Evolutionary conservation across 163 green algal genomes (phyloP).

Genomic region (Picocystis sp.): DNA sequence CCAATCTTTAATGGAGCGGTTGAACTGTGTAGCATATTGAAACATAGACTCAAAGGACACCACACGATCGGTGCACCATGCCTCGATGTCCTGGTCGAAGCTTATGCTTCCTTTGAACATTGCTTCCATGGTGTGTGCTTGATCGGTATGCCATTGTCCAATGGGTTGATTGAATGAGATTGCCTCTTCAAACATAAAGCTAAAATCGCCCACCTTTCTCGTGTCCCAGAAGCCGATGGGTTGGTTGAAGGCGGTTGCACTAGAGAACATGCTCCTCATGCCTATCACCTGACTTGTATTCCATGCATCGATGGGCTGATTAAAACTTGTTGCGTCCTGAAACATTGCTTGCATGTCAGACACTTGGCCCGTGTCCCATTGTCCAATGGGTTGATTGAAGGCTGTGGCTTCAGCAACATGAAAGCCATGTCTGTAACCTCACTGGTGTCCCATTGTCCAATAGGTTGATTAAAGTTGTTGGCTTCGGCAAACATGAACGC

Average conservation of each 20-base stretch:
- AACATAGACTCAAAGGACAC: too few relatives aligned
- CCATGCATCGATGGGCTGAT: too few relatives aligned
- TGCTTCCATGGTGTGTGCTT: neutral
- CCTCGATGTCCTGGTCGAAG: too few relatives aligned
- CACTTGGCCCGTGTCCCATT: too few relatives aligned
- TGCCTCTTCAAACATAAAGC: constrained; percentile 8
- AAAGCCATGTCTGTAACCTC: too few relatives aligned
- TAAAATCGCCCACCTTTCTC: constrained; percentile 8
- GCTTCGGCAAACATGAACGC: too few relatives aligned
- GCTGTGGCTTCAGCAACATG: constrained; percentile 3
- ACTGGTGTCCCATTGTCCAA: too few relatives aligned
- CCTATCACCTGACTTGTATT: too few relatives aligned
- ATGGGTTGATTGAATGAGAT: constrained; percentile 10
- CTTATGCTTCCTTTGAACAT: neutral
- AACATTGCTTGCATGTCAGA: constrained; percentile 4
- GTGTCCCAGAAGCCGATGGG: constrained; percentile 5
- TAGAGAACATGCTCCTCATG: constrained; percentile 13
- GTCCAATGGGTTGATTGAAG: neutral
- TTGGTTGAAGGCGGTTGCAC: constrained; percentile 9
- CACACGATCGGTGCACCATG: too few relatives aligned
- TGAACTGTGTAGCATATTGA: too few relatives aligned
- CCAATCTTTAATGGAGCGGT: too few relatives aligned
- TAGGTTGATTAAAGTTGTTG: too few relatives aligned
- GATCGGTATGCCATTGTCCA: constrained; percentile 2
- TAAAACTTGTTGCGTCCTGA: neutral